Evolutionary conservation across 148 eudicot species (phyloP), one percentile per base, ranked within the genome.

Genomic region (Silene uniflora): DNA sequence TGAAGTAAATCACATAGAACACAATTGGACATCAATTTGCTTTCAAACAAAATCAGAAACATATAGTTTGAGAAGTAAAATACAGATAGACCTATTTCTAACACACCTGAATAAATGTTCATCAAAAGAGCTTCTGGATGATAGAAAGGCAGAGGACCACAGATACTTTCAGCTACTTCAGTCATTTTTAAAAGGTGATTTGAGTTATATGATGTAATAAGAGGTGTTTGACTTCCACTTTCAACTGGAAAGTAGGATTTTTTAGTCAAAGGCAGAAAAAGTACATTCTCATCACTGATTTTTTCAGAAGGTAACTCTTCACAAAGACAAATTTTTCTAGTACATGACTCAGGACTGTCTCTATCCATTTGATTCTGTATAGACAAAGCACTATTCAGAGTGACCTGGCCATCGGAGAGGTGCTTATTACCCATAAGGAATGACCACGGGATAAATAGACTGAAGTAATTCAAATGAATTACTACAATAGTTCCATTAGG

Each of bases 111-210:
- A 77, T 70, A 80, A 60, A 96, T 85, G 81, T 89, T 89, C 79
- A 78, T 83, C 76, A 89, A 82, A 65, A 96, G 91, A 39, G 90
- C 89, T 85, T 89, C 91, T 0, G 97, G 98, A 75, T 89, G 97
- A 81, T 91, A 87, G 42, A 84, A 63, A 78, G 94, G 88, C 49
- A 91, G 80, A 55, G 90, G 81, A 62, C 92, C 94, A 69, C 87
- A 78, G 11, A 90, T 76, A 56, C 52, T 84, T 72, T 89, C 91
- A 44, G 91, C 86, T 58, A 88, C 74, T 74, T 81, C 89, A 35
- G 85, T 80, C 83, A 89, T 73, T 81, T 87, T 91, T 71, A 80
- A 47, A 35, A 85, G 84, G 75, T 79, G 67, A 76, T 42, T 73
- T 67, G 74, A 72, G 19, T 80, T 62, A 75, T 58, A 29, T 18